These are phyloP conservation scores for Penicillium lagena DNA, from an alignment of 495 filamentous ascomycete genomes.

Conservation along the genomic window DNA sequence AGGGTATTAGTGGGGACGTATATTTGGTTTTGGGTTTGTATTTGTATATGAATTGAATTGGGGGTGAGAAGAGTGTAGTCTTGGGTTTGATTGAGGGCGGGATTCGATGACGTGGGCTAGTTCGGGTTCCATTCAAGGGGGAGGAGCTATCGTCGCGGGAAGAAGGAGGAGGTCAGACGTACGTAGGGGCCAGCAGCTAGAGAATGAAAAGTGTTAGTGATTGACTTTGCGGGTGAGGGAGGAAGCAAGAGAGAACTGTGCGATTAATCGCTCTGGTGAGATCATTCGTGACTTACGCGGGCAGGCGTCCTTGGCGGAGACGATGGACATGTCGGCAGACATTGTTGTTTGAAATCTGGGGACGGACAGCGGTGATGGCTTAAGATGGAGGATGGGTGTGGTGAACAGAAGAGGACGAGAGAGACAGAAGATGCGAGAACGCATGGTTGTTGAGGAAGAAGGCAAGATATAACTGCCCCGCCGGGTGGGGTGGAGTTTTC, in stretches of 20 bases:
- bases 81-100: neutral
- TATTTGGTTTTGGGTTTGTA: neutral
- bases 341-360: constrained; percentile 13
- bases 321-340: constrained; percentile 30
- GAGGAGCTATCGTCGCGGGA: constrained; percentile 2
- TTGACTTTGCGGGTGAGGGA: neutral
- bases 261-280: too few relatives aligned
- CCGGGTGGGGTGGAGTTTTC: constrained; percentile 16
- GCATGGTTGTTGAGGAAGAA: constrained; percentile 19
- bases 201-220: constrained; percentile 26
- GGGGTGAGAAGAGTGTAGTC: neutral
- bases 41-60: neutral
- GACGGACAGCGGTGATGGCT: too few relatives aligned
- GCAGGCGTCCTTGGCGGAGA: constrained; percentile 40
- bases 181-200: constrained; percentile 55
- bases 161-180: constrained; percentile 18
- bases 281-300: constrained; percentile 32
- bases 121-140: neutral
- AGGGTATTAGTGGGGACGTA: constrained; percentile 1
- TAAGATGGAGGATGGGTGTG: too few relatives aligned
- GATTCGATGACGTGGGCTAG: neutral
- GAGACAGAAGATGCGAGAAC: constrained; percentile 22
- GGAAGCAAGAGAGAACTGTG: too few relatives aligned
- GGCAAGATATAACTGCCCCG: constrained; percentile 6
- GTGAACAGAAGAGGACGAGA: constrained; percentile 7